These are phyloP conservation scores for Tuber aestivum DNA, from an alignment of 495 filamentous ascomycete genomes.

Conservation along the genomic window DNA sequence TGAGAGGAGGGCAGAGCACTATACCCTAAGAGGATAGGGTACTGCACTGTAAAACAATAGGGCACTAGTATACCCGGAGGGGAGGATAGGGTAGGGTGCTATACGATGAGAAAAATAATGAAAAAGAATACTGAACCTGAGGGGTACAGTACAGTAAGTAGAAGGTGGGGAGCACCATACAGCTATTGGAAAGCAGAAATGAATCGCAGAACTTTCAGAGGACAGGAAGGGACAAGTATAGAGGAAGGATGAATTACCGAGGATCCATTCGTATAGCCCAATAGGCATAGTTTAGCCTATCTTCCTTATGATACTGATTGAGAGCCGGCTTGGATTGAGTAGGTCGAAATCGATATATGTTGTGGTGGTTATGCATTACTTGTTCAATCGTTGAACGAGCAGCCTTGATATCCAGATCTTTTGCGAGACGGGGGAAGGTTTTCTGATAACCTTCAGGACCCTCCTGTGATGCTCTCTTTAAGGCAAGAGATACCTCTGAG, in stretches of 20 bases:
- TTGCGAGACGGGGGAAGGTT: background rate
- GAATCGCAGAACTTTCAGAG: too few relatives aligned
- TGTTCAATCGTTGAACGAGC: background rate
- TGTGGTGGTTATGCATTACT: background rate
- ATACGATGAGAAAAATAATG: too few relatives aligned
- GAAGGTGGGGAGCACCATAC: too few relatives aligned
- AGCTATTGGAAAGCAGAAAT: too few relatives aligned
- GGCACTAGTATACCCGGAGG: too few relatives aligned
- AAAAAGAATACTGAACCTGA: too few relatives aligned
- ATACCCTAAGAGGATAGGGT: too few relatives aligned
- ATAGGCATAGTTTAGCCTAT: background rate
- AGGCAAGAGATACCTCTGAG: background rate
- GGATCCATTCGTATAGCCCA: background rate
- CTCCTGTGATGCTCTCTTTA: background rate
- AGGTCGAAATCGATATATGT: background rate
- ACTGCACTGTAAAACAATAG: too few relatives aligned
- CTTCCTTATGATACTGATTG: background rate
- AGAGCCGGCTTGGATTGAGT: background rate
- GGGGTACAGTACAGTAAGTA: too few relatives aligned
- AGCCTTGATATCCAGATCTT: background rate
- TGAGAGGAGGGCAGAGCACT: too few relatives aligned
- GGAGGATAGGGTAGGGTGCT: too few relatives aligned
- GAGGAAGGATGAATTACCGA: background rate
- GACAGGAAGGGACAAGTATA: too few relatives aligned
- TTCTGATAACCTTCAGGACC: background rate